Conservation (phyloP, 2,329 filamentous ascomycete genomes). For the Fusarium anguioides region DNA sequence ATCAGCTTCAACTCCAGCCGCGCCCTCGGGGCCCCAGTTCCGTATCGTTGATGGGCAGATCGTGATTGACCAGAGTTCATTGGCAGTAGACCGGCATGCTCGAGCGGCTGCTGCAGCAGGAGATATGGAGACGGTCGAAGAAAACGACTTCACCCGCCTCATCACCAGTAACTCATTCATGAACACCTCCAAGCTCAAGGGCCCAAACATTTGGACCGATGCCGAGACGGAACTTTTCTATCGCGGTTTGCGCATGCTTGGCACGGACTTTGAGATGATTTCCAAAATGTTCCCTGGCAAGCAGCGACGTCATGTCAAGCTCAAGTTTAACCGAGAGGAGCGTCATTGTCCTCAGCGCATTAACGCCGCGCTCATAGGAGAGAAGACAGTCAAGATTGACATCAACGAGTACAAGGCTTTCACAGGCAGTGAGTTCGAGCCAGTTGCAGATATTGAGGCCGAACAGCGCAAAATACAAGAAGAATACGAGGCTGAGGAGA, state of each 20-base stretch:
- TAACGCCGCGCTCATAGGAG: slow-evolving; percentile 70
- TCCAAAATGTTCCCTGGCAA: slow-evolving; percentile 78
- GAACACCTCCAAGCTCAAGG: slow-evolving; percentile 69
- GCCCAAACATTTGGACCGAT: slow-evolving; percentile 76
- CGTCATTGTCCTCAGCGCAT: slow-evolving; percentile 71
- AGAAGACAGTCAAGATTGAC: slow-evolving; percentile 68
- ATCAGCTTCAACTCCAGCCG: slow-evolving; percentile 44
- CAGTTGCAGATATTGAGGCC: slow-evolving; percentile 65
- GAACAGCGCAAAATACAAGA: slow-evolving; percentile 63
- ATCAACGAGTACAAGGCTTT: slow-evolving; percentile 70
- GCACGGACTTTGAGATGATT: slow-evolving; percentile 86
- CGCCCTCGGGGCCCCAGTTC: slow-evolving; percentile 63
- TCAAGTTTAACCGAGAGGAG: slow-evolving; percentile 86
- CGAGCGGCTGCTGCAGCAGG: slow-evolving; percentile 63
- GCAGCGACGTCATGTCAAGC: slow-evolving; percentile 79
- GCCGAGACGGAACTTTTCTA: slow-evolving; percentile 81
- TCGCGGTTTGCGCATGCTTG: slow-evolving; percentile 78
- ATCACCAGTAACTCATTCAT: slow-evolving; percentile 77
- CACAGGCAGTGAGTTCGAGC: slow-evolving; percentile 64
- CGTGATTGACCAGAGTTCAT: slow-evolving; percentile 74
- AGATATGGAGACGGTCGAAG: slow-evolving; percentile 73
- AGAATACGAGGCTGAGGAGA: slow-evolving; percentile 58
- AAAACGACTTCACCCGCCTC: slow-evolving; percentile 80
- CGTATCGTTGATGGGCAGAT: slow-evolving; percentile 78
- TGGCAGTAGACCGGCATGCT: slow-evolving; percentile 76